phyloP scores from a whole-genome alignment of 768 basidiomycete genomes.

The Hortiboletus campestris region DNA sequence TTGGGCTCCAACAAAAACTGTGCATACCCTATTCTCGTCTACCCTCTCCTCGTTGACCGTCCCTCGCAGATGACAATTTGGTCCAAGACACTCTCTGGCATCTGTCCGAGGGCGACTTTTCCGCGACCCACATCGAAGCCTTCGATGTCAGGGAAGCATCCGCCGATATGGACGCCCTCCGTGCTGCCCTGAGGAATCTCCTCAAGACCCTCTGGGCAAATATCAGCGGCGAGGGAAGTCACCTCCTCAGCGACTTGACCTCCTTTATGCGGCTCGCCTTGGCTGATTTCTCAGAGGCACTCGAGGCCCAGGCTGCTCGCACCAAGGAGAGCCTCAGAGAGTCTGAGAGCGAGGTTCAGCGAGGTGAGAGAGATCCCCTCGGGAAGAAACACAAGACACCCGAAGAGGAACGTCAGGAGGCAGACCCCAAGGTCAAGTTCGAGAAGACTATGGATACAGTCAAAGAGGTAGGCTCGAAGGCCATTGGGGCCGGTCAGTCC shows the following conservation, averaged over 20 bases:
- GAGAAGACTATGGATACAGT: constrained; percentile 67
- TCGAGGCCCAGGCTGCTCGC: constrained; percentile 50
- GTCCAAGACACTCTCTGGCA: constrained; percentile 69
- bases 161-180: constrained; percentile 50
- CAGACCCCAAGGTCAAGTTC: constrained; percentile 53
- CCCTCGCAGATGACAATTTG: constrained; percentile 53
- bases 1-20: constrained; percentile 58
- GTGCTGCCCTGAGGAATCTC: constrained; percentile 48
- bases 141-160: constrained; percentile 45
- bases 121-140: constrained; percentile 35
- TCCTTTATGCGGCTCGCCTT: constrained; percentile 63
- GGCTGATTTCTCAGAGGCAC: constrained; percentile 61
- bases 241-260: constrained; percentile 58
- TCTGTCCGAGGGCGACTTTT: constrained; percentile 53
- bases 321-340: constrained; percentile 54
- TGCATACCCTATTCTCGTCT: constrained; percentile 18
- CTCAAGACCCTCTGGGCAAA: constrained; percentile 53
- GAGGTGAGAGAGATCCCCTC: constrained; percentile 55
- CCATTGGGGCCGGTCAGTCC: constrained; percentile 53
- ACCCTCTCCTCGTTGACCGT: neutral
- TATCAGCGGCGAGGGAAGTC: constrained; percentile 50
- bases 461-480: constrained; percentile 54
- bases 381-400: constrained; percentile 52
- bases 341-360: constrained; percentile 57
- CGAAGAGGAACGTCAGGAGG: constrained; percentile 39